Evolutionary conservation across 768 basidiomycete species (phyloP).

Genomic region (Phlebiopsis gigantea): DNA sequence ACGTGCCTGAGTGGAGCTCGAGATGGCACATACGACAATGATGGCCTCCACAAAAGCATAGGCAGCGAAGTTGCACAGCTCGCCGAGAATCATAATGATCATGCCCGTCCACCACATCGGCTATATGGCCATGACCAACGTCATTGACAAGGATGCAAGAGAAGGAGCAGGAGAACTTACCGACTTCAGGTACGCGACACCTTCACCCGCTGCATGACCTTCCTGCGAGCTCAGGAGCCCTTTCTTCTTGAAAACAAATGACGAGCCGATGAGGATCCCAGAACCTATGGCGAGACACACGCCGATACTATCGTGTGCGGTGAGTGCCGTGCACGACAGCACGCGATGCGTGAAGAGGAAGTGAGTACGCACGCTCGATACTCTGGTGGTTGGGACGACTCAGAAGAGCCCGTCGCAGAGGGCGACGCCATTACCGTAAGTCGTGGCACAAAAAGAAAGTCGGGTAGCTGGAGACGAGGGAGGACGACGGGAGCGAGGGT

Average conservation of each 20-base stretch:
- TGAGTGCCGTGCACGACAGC: constrained; percentile 1
- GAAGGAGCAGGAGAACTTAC: constrained; percentile 16
- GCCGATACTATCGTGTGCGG: constrained; percentile 19
- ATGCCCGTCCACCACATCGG: constrained; percentile 50
- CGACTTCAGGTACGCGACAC: constrained; percentile 27
- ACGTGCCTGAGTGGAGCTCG: neutral
- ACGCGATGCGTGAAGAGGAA: neutral
- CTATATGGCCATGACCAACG: constrained; percentile 9
- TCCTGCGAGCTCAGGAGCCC: constrained; percentile 30
- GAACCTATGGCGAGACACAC: constrained; percentile 31
- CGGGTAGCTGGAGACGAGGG: neutral
- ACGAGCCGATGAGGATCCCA: constrained; percentile 44
- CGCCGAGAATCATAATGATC: constrained; percentile 33
- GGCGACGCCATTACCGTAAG: neutral
- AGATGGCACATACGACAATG: constrained; percentile 54
- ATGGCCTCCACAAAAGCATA: constrained; percentile 88
- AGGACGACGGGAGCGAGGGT: neutral
- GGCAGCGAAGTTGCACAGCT: constrained; percentile 34
- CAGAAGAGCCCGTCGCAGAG: neutral
- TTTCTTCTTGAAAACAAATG: constrained; percentile 57
- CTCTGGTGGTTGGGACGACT: neutral
- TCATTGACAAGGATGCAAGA: neutral
- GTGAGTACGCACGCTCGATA: constrained; percentile 1
- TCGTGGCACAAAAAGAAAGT: neutral
- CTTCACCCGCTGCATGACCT: constrained; percentile 28